Percentiles rank a stretch among this genome's conserved stretches.
Conservation (phyloP, 352 stramenopile species). For the Globisporangium nagaii region DNA sequence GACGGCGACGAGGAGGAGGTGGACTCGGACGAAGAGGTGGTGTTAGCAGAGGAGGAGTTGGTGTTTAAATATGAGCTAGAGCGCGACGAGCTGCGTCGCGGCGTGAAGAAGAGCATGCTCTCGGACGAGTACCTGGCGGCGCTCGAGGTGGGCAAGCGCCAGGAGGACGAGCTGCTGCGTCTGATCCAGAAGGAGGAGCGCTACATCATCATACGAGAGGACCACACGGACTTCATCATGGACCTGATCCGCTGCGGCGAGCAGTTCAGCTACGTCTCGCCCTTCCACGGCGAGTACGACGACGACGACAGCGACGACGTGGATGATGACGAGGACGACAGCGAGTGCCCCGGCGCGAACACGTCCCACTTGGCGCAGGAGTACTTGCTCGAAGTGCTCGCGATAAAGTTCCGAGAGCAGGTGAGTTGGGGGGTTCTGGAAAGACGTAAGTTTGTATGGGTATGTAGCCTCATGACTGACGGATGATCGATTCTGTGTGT, state of each 20-base stretch:
- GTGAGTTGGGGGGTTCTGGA: conserved; percentile 15
- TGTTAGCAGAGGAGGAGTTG: conserved; percentile 54
- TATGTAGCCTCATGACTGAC: neutral
- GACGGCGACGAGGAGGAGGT: conserved; percentile 38
- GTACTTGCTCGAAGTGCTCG: conserved; percentile 71
- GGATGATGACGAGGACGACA: conserved; percentile 54
- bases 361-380: conserved; percentile 73
- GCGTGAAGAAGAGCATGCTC: conserved; percentile 26
- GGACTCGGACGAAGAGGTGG: conserved; percentile 26
- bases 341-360: conserved; percentile 65
- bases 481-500: conserved; percentile 4
- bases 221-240: conserved; percentile 79
- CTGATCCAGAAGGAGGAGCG: conserved; percentile 77
- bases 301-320: conserved; percentile 25
- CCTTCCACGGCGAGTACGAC: conserved; percentile 33
- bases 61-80: conserved; percentile 76
- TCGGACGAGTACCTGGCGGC: conserved; percentile 64
- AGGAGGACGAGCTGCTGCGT: conserved; percentile 65
- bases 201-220: conserved; percentile 81
- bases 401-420: conserved; percentile 78
- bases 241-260: conserved; percentile 73
- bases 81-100: conserved; percentile 26
- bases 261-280: conserved; percentile 64
- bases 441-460: neutral
- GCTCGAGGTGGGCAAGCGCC: conserved; percentile 54